phyloP scores from a whole-genome alignment of 2,329 filamentous ascomycete genomes.

The Colletotrichum shisoi region DNA sequence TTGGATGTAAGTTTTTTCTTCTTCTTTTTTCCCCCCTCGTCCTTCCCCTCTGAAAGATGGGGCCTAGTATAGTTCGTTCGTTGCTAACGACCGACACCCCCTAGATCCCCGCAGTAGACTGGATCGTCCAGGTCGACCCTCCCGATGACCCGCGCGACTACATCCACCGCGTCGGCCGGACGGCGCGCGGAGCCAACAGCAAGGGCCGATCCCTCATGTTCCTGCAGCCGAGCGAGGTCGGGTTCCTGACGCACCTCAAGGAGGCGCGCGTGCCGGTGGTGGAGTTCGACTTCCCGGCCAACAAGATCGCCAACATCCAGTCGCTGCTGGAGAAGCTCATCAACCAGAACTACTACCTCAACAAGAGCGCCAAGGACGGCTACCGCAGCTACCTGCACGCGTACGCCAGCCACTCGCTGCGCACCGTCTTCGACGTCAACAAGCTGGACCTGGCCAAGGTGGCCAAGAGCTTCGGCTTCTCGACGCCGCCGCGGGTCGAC shows the following conservation, averaged over 20 bases:
- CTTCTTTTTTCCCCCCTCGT: neutral
- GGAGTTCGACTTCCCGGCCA: constrained; percentile 92
- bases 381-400: constrained; percentile 94
- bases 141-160: constrained; percentile 91
- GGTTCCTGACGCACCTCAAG: constrained; percentile 90
- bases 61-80: neutral
- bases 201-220: constrained; percentile 93
- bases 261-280: constrained; percentile 91
- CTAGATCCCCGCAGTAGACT: constrained; percentile 72
- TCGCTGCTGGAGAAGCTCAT: constrained; percentile 94
- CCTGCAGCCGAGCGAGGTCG: constrained; percentile 88
- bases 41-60: too few species aligned
- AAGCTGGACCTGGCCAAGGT: constrained; percentile 85
- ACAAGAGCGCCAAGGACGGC: constrained; percentile 80
- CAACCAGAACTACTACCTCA: constrained; percentile 93
- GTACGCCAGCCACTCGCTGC: constrained; percentile 77
- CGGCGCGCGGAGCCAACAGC: constrained; percentile 81
- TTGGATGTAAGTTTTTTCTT: constrained; percentile 72
- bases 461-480: constrained; percentile 83
- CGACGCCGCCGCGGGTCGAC: constrained; percentile 80
- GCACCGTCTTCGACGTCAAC: constrained; percentile 76
- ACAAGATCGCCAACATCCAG: constrained; percentile 91
- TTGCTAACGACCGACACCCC: neutral
- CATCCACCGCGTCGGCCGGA: constrained; percentile 95
- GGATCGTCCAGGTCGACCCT: constrained; percentile 95